Conservation (phyloP, 768 basidiomycete species). For the Suillus occidentalis region DNA sequence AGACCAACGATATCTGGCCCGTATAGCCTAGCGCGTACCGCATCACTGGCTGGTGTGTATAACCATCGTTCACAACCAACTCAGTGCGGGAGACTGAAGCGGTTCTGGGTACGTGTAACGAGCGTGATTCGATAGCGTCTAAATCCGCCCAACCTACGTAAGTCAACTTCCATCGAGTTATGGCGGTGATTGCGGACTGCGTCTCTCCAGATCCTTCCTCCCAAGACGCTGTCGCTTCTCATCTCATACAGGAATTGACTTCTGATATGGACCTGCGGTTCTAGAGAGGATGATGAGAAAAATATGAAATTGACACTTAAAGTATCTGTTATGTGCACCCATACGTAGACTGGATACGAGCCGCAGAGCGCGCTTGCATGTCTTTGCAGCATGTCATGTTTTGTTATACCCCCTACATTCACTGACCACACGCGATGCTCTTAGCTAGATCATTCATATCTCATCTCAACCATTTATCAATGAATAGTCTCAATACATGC, state of each 20-base stretch:
- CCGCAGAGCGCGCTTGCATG: slow-evolving; percentile 2
- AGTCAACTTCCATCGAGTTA: background rate
- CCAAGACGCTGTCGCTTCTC: background rate
- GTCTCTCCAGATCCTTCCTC: background rate
- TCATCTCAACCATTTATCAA: slow-evolving; percentile 15
- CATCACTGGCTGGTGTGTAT: slow-evolving; percentile 33
- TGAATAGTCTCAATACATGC: slow-evolving; percentile 13
- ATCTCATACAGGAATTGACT: background rate
- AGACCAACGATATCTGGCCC: slow-evolving; percentile 34
- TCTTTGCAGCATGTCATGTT: slow-evolving; percentile 19
- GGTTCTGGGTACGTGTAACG: slow-evolving; percentile 27
- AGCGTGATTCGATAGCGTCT: slow-evolving; percentile 18
- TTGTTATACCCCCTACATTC: slow-evolving; percentile 14
- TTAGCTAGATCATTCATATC: slow-evolving; percentile 5
- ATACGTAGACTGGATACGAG: background rate
- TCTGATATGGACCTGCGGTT: slow-evolving; percentile 2
- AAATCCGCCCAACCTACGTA: background rate
- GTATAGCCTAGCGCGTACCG: slow-evolving; percentile 28
- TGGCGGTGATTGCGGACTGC: background rate
- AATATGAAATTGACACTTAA: background rate
- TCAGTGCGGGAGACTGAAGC: slow-evolving; percentile 27
- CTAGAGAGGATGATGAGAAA: background rate
- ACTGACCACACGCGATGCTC: slow-evolving; percentile 13
- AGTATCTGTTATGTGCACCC: background rate
- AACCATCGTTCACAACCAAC: slow-evolving; percentile 16